Evolutionary conservation across 495 filamentous ascomycete genomes (phyloP).

Genomic region (Opeltia flavorubescens): DNA sequence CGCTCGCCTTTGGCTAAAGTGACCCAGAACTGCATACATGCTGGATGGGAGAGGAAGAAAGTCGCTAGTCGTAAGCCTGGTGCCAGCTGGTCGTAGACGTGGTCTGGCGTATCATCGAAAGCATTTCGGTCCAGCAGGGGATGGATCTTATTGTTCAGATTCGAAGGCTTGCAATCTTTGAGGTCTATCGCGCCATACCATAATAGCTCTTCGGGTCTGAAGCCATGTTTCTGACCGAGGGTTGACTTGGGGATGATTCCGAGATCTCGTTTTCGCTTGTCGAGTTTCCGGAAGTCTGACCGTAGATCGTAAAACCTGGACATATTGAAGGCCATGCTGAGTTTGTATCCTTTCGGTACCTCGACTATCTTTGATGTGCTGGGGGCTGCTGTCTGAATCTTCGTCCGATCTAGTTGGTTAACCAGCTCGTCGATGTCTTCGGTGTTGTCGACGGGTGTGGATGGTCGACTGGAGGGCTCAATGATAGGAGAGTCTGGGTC

Average conservation of each 20-base stretch:
- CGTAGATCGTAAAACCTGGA: slow-evolving; percentile 7
- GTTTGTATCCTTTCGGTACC: slow-evolving; percentile 11
- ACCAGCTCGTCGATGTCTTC: slow-evolving; percentile 6
- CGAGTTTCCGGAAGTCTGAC: slow-evolving; percentile 6
- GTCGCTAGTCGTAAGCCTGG: slow-evolving; percentile 14
- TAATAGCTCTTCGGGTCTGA: slow-evolving; percentile 14
- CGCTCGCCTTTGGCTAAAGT: slow-evolving; percentile 12
- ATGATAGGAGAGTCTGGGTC: neutral
- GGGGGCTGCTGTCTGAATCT: neutral
- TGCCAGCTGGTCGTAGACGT: slow-evolving; percentile 14
- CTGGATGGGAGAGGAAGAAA: slow-evolving; percentile 14
- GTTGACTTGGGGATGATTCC: neutral
- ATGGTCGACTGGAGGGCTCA: neutral
- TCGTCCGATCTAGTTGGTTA: neutral
- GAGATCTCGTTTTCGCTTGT: slow-evolving; percentile 13
- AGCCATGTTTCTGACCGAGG: slow-evolving; percentile 7
- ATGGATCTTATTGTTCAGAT: slow-evolving; percentile 16
- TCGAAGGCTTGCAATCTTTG: slow-evolving; percentile 14
- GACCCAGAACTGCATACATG: slow-evolving; percentile 18
- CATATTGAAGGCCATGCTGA: slow-evolving; percentile 6
- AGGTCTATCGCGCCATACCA: slow-evolving; percentile 19
- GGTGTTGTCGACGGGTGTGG: neutral
- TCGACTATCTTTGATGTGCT: slow-evolving; percentile 3
- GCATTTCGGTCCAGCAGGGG: slow-evolving; percentile 9
- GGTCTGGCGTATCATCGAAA: slow-evolving; percentile 15